phyloP scores from a whole-genome alignment of 140 eudicot species.

The Bidens hawaiensis region DNA sequence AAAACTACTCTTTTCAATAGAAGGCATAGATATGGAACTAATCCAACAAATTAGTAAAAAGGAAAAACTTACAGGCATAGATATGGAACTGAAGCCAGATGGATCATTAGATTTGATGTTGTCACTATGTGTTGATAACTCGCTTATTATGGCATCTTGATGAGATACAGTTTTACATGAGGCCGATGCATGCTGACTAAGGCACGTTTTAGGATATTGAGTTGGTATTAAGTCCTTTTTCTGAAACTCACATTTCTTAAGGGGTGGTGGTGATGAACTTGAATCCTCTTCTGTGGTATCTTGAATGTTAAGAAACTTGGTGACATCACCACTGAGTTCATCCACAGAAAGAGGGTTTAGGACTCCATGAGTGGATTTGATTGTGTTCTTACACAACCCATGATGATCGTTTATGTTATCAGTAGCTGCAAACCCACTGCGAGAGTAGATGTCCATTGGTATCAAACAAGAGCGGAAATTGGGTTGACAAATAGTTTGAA shows the following conservation, averaged over 20 bases:
- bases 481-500: not conserved
- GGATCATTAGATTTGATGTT: conserved; percentile 19
- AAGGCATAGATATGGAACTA: not conserved
- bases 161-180: conserved; percentile 10
- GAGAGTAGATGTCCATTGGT: conserved; percentile 51
- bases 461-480: conserved; percentile 26
- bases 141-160: conserved; percentile 26
- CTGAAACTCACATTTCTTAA: conserved; percentile 11
- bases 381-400: conserved; percentile 27
- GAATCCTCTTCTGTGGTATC: conserved; percentile 20
- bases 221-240: conserved; percentile 21
- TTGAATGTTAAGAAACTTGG: conserved; percentile 40
- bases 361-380: conserved; percentile 16
- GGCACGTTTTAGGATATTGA: conserved; percentile 31
- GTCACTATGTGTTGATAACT: conserved; percentile 17
- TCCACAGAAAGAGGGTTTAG: conserved; percentile 32
- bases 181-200: conserved; percentile 46
- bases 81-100: conserved; percentile 32
- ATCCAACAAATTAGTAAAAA: not conserved
- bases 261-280: conserved; percentile 14
- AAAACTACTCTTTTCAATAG: not conserved
- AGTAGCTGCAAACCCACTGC: conserved; percentile 27
- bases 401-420: conserved; percentile 31
- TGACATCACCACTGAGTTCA: conserved; percentile 40
- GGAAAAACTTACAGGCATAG: conserved; percentile 82